phyloP scores from a whole-genome alignment of 1,284 basidiomycete species.

The Heliocybe sulcata region DNA sequence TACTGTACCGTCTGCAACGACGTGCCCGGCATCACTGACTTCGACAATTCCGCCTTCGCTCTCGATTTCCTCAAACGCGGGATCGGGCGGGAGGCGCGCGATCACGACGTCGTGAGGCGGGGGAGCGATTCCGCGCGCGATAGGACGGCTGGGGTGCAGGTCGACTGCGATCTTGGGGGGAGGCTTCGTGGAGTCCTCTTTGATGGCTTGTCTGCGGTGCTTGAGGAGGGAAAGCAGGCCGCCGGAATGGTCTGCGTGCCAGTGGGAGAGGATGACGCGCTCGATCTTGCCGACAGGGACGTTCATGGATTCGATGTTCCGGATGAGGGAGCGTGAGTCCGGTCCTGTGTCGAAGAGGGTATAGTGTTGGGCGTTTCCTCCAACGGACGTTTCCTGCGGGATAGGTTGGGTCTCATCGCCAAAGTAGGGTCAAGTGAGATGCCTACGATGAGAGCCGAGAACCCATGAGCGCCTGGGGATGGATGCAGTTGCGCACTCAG shows the following conservation, averaged over 20 bases:
- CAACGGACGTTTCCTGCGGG: constrained; percentile 45
- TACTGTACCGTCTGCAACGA: constrained; percentile 49
- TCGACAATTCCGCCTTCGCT: constrained; percentile 49
- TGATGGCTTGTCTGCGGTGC: constrained; percentile 21
- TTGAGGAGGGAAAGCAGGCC: constrained; percentile 58
- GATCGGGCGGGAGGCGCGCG: constrained; percentile 58
- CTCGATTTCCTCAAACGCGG: constrained; percentile 61
- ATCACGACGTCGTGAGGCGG: constrained; percentile 51
- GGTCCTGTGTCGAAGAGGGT: constrained; percentile 80
- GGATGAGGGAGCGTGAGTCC: constrained; percentile 61
- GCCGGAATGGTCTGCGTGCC: constrained; percentile 81
- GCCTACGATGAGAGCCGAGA: constrained; percentile 69
- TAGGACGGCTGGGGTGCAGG: constrained; percentile 68
- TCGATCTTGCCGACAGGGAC: constrained; percentile 47
- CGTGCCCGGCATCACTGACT: constrained; percentile 49
- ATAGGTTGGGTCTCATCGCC: background rate
- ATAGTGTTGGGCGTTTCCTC: constrained; percentile 36
- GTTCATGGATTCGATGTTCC: constrained; percentile 61
- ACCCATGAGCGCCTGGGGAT: constrained; percentile 70
- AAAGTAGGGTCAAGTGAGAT: background rate
- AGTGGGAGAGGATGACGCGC: constrained; percentile 69
- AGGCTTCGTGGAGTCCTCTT: background rate
- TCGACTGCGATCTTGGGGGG: constrained; percentile 42
- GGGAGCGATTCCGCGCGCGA: constrained; percentile 66
- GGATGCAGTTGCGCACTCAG: background rate